Percentiles rank a stretch among this genome's conserved stretches.
Evolutionary conservation across 495 filamentous ascomycete species (phyloP).

Genomic region (Penicillium macrosclerotiorum): DNA sequence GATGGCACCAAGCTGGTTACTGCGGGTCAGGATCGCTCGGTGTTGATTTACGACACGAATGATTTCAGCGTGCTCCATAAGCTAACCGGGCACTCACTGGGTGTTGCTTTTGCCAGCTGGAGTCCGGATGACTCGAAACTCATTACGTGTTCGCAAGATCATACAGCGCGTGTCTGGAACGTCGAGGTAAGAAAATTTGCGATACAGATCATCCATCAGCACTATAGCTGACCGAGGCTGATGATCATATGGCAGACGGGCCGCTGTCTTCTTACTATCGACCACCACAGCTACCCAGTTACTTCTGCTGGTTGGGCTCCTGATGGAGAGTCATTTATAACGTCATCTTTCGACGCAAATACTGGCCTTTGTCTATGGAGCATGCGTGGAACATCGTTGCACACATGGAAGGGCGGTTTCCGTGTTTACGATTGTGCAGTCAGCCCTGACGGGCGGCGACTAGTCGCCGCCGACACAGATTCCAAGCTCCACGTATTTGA

Average conservation of each 20-base stretch:
- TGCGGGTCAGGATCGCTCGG: conserved; percentile 67
- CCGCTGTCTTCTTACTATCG: conserved; percentile 57
- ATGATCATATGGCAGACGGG: conserved; percentile 58
- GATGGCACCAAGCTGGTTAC: conserved; percentile 83
- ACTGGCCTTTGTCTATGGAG: conserved; percentile 68
- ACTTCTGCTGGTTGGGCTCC: conserved; percentile 83
- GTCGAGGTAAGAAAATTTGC: conserved; percentile 65
- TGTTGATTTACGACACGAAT: conserved; percentile 80
- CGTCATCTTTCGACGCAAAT: conserved; percentile 69
- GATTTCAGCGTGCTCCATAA: conserved; percentile 63
- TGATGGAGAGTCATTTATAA: conserved; percentile 75
- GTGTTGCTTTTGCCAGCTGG: conserved; percentile 80
- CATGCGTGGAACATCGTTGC: conserved; percentile 50
- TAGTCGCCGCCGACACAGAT: conserved; percentile 74
- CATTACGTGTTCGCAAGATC: conserved; percentile 76
- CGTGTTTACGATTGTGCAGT: conserved; percentile 82
- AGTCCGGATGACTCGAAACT: conserved; percentile 86
- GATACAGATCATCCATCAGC: no score
- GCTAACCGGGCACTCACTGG: conserved; percentile 60
- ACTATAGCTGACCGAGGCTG: conserved; percentile 11
- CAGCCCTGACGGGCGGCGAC: conserved; percentile 71
- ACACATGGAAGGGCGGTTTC: conserved; percentile 65
- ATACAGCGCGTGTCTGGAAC: conserved; percentile 76
- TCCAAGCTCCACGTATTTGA: conserved; percentile 78
- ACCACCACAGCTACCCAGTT: conserved; percentile 74